Evolutionary conservation across 1,284 basidiomycete genomes (phyloP), one percentile per base, ranked within the genome.

Genomic region (Leccinum olivaceoglutinosum): DNA sequence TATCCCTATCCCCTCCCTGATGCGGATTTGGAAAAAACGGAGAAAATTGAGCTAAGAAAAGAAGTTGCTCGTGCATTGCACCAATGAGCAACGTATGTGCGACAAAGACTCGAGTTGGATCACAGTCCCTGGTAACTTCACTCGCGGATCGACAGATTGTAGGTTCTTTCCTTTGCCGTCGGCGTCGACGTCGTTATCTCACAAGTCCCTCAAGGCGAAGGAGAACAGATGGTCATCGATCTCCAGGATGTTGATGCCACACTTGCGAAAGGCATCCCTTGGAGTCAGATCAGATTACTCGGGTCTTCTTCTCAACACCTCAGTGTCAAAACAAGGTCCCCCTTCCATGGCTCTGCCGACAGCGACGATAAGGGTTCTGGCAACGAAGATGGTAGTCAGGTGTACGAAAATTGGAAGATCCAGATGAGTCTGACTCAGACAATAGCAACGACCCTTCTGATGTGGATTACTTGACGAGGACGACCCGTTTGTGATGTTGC

Each of bases 31-130:
- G 63, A 97, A 99, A 80, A 96, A 96, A 78, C 79, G 93, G 65
- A 79, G 97, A 61, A 95, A 93, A 75, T 81, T 99, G 73, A 96
- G 92, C 25, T 29, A 29, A 29, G 25, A 97, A 81, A 93, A 92
- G 74, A 97, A 94, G 75, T 73, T 92, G 36, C 79, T 98, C 4
- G 89, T 98, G 8, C 94, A 99, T 76, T 1, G 86, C 97, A 7
- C 97, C 97, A 1, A 98, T 99, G 96, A 96, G 93, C 74, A 96
- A 98, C 72, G 91, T 98, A 89, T 94, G 79, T 98, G 97, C 73
- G 97, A 99, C 80, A 98, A 98, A 76, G 97, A 99, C 72, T 94
- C 96, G 1, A 96, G 99, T 2, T 99, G 94, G 81, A 92, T 99
- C 69, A 98, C 98, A 72, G 96, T 98, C 3, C 93, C 94, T 4